A percentile compares a stretch with the other conserved stretches of the same genome.
These are phyloP conservation scores for Leucosporidium creatinivorum DNA, from an alignment of 768 basidiomycete species.

Conservation along the genomic window DNA sequence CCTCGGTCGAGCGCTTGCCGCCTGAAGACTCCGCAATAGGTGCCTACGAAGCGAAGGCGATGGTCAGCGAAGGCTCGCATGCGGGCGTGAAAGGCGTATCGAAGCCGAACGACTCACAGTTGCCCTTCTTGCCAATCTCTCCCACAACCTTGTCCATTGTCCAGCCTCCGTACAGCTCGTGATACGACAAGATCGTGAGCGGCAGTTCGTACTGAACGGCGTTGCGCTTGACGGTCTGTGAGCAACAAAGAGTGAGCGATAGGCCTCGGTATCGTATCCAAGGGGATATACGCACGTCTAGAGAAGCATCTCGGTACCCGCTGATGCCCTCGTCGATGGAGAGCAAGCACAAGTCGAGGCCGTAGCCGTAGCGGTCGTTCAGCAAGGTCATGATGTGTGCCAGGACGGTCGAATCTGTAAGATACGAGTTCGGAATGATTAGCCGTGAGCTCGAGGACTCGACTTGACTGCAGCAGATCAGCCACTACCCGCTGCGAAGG, in stretches of 20 bases:
- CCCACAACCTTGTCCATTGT: constrained; percentile 96
- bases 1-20: constrained; percentile 94
- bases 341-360: constrained; percentile 78
- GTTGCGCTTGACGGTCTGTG: constrained; percentile 92
- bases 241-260: not conserved
- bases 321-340: constrained; percentile 99
- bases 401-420: constrained; percentile 86
- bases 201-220: constrained; percentile 91
- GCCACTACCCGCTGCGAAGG: too few relatives aligned
- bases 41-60: constrained; percentile 44
- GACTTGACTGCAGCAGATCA: too few relatives aligned
- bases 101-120: constrained; percentile 51
- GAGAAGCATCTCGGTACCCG: constrained; percentile 86
- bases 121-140: constrained; percentile 94
- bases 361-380: constrained; percentile 89
- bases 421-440: not conserved
- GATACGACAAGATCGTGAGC: constrained; percentile 89
- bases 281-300: constrained; percentile 57
- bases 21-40: constrained; percentile 96
- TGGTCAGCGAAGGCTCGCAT: not conserved
- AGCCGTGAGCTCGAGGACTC: not conserved
- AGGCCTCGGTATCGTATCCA: not conserved
- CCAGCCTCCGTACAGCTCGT: constrained; percentile 89
- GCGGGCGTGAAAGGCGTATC: not conserved
- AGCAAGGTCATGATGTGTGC: constrained; percentile 94